A percentile compares a stretch with the other conserved stretches of the same genome.
phyloP scores from a whole-genome alignment of 352 stramenopile species.

The Phytophthora foliorum region DNA sequence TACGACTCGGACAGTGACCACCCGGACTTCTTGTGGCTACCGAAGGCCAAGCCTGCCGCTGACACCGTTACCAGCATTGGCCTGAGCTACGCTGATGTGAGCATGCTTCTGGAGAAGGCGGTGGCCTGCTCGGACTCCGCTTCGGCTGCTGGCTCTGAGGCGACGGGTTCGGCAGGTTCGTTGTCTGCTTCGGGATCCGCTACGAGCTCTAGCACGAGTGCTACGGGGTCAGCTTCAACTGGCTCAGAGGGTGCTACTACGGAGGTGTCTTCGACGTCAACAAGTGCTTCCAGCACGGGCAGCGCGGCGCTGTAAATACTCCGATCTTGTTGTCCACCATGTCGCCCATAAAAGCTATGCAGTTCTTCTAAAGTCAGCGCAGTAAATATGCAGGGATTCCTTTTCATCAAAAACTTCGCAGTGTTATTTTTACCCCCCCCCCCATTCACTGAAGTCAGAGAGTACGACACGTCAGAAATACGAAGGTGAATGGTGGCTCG shows the following conservation, averaged over 20 bases:
- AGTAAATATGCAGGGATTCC: too few relatives aligned
- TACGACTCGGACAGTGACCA: too few relatives aligned
- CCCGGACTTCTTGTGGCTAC: constrained; percentile 49
- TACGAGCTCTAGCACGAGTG: background rate
- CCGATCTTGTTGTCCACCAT: too few relatives aligned
- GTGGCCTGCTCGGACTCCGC: constrained; percentile 22
- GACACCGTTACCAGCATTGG: constrained; percentile 34
- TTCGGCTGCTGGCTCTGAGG: background rate
- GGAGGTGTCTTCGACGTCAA: background rate
- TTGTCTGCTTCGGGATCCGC: background rate
- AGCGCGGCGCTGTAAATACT: background rate
- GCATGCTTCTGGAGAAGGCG: constrained; percentile 21
- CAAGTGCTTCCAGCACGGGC: background rate
- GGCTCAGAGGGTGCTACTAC: too few relatives aligned
- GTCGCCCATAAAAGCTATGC: too few relatives aligned
- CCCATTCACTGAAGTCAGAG: too few relatives aligned
- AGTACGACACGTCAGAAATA: too few relatives aligned
- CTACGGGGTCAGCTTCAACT: background rate
- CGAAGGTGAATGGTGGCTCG: too few relatives aligned
- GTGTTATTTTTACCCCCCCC: too few relatives aligned
- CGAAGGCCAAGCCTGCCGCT: constrained; percentile 25
- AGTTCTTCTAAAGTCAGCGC: too few relatives aligned
- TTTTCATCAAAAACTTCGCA: too few relatives aligned
- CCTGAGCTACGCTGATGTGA: constrained; percentile 38
- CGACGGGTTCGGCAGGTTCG: background rate